Conservation (phyloP, 148 eudicot species). For the Rhododendron molle region DNA sequence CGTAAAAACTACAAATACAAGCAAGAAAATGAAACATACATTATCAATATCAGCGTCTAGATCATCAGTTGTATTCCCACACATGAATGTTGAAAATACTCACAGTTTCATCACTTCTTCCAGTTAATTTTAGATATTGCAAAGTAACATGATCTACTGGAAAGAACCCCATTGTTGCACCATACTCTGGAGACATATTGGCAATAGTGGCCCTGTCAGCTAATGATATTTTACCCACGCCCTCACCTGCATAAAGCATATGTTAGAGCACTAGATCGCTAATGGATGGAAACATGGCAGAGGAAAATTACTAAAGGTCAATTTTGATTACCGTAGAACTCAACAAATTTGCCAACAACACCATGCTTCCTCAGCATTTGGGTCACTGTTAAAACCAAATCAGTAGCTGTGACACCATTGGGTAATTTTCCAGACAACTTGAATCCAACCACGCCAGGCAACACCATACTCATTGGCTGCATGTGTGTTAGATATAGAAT, state of each 20-base stretch:
- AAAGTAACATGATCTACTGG: constrained; percentile 64
- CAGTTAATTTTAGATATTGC: constrained; percentile 55
- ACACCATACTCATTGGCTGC: constrained; percentile 97
- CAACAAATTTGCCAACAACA: constrained; percentile 97
- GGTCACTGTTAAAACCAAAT: constrained; percentile 91
- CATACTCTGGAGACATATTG: constrained; percentile 68
- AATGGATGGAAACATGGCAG: neutral
- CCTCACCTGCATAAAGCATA: constrained; percentile 33
- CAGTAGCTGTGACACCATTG: constrained; percentile 95
- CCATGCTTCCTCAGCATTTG: constrained; percentile 98
- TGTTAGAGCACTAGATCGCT: neutral
- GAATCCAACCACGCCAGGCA: constrained; percentile 96
- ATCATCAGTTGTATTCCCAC: neutral
- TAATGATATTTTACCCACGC: constrained; percentile 53
- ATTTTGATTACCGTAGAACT: constrained; percentile 69
- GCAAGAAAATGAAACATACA: neutral
- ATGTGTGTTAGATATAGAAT: constrained; percentile 13
- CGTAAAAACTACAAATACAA: neutral
- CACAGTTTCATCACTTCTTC: constrained; percentile 61
- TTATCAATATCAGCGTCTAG: neutral
- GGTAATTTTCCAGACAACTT: constrained; percentile 72
- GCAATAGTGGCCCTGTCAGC: constrained; percentile 75
- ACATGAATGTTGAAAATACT: constrained; percentile 19
- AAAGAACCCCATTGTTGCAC: constrained; percentile 71
- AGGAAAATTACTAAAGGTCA: neutral